A percentile compares a stretch with the other conserved stretches of the same genome.
Conservation (phyloP, 805 yeast genomes). For the Pichia nakasei region DNA sequence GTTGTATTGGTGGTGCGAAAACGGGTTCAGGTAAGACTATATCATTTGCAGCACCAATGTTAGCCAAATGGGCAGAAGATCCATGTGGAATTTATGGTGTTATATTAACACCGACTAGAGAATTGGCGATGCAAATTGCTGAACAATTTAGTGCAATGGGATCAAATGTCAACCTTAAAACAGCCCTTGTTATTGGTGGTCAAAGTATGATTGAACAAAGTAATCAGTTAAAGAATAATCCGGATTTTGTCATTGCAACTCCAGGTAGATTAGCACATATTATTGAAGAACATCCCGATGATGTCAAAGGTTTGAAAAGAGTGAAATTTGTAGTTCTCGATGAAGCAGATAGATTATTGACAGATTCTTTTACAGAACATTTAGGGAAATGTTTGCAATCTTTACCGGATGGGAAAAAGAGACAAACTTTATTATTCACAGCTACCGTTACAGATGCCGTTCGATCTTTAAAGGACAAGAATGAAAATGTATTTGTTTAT, state of each 20-base stretch:
- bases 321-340: conserved; percentile 80
- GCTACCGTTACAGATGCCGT: conserved; percentile 96
- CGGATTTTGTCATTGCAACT: conserved; percentile 93
- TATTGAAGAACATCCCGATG: conserved; percentile 79
- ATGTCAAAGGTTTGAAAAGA: conserved; percentile 67
- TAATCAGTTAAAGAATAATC: conserved; percentile 66
- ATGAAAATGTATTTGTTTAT: conserved; percentile 54
- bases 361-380: conserved; percentile 76
- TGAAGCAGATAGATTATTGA: conserved; percentile 90
- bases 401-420: conserved; percentile 57
- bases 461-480: conserved; percentile 60
- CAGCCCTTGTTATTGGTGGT: conserved; percentile 89
- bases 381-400: conserved; percentile 61
- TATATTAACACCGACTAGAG: conserved; percentile 86
- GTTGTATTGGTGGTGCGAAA: conserved; percentile 96
- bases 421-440: conserved; percentile 88
- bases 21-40: conserved; percentile 98
- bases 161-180: conserved; percentile 73
- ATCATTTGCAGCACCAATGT: conserved; percentile 97
- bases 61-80: conserved; percentile 89
- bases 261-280: conserved; percentile 96
- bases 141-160: conserved; percentile 95
- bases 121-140: conserved; percentile 91
- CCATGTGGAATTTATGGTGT: conserved; percentile 90
- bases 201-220: conserved; percentile 89